Conservation (phyloP, 1,284 basidiomycete species). For the Afroboletus lepidellus region DNA sequence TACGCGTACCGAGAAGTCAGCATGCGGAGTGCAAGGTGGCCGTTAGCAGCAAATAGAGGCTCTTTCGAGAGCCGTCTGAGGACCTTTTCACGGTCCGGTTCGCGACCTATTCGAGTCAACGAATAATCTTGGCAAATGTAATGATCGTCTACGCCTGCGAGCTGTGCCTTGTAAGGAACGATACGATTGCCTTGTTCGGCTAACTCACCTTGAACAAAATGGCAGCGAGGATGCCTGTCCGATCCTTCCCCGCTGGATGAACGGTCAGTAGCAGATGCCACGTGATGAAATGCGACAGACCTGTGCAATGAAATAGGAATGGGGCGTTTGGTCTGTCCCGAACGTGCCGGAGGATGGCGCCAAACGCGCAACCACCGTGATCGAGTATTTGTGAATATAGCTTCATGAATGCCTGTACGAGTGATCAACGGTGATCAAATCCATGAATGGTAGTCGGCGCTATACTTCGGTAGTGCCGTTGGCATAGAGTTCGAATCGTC, state of each 20-base stretch:
- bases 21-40: constrained; percentile 74
- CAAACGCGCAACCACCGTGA: constrained; percentile 63
- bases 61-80: constrained; percentile 64
- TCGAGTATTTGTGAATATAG: constrained; percentile 78
- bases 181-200: background rate
- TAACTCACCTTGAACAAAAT: constrained; percentile 60
- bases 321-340: constrained; percentile 63
- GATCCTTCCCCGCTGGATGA: constrained; percentile 68
- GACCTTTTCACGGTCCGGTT: constrained; percentile 68
- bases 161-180: constrained; percentile 39
- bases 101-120: constrained; percentile 70
- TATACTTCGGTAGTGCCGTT: constrained; percentile 73
- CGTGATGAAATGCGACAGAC: constrained; percentile 28
- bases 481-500: constrained; percentile 73
- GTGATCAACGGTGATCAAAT: constrained; percentile 3
- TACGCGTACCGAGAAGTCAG: constrained; percentile 61
- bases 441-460: background rate
- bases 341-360: constrained; percentile 64
- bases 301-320: constrained; percentile 75
- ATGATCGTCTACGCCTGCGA: constrained; percentile 65
- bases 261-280: background rate
- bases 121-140: constrained; percentile 71
- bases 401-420: constrained; percentile 70
- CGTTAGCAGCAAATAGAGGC: constrained; percentile 67
- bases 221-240: constrained; percentile 75